A percentile compares a stretch with the other conserved stretches of the same genome.
Evolutionary conservation across 73 alveolate species (phyloP).

Genomic region (Uronychia binucleata): DNA sequence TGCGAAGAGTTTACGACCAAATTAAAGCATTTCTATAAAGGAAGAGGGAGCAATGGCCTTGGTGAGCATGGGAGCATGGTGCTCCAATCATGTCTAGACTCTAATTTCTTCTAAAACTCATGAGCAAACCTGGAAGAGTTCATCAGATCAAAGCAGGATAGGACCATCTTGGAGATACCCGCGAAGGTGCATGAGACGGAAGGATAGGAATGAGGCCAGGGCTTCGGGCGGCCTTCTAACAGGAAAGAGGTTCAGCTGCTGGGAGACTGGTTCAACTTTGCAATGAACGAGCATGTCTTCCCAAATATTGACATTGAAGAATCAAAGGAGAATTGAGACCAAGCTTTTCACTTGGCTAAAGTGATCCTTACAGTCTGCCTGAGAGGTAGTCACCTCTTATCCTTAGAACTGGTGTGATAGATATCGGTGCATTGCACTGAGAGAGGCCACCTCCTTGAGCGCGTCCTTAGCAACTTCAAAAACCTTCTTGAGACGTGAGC

Average conservation of each 20-base stretch:
- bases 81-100: too few species aligned
- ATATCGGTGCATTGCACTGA: slow-evolving; percentile 48
- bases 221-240: slow-evolving; percentile 31
- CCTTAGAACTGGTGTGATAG: slow-evolving; percentile 22
- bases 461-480: slow-evolving; percentile 16
- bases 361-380: slow-evolving; percentile 27
- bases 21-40: too few species aligned
- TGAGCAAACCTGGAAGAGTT: too few species aligned
- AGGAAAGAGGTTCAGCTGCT: slow-evolving; percentile 26
- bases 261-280: slow-evolving; percentile 29
- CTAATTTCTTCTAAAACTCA: too few species aligned
- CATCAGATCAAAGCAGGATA: too few species aligned
- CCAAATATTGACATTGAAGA: slow-evolving; percentile 3
- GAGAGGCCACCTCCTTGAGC: slow-evolving; percentile 40
- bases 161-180: too few species aligned
- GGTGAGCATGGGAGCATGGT: too few species aligned
- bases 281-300: slow-evolving; percentile 32
- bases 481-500: slow-evolving; percentile 29
- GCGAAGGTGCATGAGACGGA: background rate
- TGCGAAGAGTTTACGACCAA: too few species aligned
- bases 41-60: too few species aligned
- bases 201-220: background rate
- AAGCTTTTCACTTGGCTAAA: slow-evolving; percentile 34
- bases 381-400: background rate
- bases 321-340: slow-evolving; percentile 15